phyloP scores from a whole-genome alignment of 805 yeast genomes.

The Yarrowia sp. region DNA sequence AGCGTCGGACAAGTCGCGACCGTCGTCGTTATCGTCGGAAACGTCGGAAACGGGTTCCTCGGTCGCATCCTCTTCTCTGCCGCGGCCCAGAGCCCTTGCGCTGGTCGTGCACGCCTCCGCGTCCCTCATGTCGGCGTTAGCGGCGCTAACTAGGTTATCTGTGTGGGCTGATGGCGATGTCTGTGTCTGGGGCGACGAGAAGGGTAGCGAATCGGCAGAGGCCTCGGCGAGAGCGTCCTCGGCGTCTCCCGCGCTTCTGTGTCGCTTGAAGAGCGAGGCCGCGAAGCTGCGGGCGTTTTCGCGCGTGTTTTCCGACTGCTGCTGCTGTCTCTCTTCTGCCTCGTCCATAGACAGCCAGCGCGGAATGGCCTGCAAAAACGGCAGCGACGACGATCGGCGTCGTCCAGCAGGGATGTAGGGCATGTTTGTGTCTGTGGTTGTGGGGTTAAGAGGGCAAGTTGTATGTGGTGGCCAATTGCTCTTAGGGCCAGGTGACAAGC shows the following conservation, averaged over 20 bases:
- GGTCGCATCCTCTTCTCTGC: neutral
- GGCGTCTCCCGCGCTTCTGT: too few relatives aligned
- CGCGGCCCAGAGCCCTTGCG: neutral
- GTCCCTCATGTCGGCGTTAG: conserved; percentile 4
- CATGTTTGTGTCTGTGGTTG: neutral
- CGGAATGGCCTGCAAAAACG: neutral
- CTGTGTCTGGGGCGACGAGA: neutral
- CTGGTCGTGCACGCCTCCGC: neutral
- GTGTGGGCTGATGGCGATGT: neutral
- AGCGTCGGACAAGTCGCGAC: too few relatives aligned
- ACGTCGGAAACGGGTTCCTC: too few relatives aligned
- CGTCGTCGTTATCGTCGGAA: too few relatives aligned
- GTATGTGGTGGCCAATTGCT: too few relatives aligned
- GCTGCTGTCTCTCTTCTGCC: neutral
- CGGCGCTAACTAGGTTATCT: neutral
- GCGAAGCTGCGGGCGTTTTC: neutral
- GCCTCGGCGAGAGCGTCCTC: too few relatives aligned
- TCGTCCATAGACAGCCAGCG: conserved; percentile 15
- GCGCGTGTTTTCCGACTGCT: neutral
- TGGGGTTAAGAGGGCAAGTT: too few relatives aligned
- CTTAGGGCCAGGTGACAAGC: too few relatives aligned
- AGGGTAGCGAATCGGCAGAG: too few relatives aligned
- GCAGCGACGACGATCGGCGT: neutral
- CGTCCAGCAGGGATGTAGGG: conserved; percentile 9
- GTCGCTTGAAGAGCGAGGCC: neutral